phyloP scores from a whole-genome alignment of 768 basidiomycete genomes.

The Pulveroboletus sp. region DNA sequence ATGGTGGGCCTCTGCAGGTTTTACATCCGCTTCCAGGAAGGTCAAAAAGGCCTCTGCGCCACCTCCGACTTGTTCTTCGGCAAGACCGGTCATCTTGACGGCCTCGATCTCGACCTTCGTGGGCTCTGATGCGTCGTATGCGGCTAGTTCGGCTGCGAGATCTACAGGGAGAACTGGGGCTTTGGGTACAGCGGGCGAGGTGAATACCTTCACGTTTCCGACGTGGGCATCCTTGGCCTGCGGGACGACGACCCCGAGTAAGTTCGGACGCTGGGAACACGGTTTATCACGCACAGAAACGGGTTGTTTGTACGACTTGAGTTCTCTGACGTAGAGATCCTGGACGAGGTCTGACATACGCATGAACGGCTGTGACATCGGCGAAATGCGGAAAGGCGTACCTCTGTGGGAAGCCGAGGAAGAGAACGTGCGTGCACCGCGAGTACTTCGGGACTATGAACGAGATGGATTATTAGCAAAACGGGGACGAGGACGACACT shows the following conservation, averaged over 20 bases:
- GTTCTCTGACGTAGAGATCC: slow-evolving; percentile 86
- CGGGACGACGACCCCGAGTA: not conserved
- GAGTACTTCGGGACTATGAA: slow-evolving; percentile 40
- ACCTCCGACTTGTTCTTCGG: slow-evolving; percentile 22
- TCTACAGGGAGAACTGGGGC: slow-evolving; percentile 74
- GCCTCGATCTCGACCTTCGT: slow-evolving; percentile 42
- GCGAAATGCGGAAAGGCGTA: slow-evolving; percentile 33
- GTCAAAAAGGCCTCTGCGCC: slow-evolving; percentile 75
- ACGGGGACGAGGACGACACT: slow-evolving; percentile 3
- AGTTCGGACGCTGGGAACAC: not conserved
- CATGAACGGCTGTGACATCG: slow-evolving; percentile 13
- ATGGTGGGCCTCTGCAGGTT: slow-evolving; percentile 59
- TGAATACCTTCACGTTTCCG: slow-evolving; percentile 79
- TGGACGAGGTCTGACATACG: slow-evolving; percentile 74
- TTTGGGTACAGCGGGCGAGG: slow-evolving; percentile 68
- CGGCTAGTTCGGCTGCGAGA: slow-evolving; percentile 82
- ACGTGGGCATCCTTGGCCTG: slow-evolving; percentile 91
- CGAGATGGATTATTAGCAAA: slow-evolving; percentile 8
- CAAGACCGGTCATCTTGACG: slow-evolving; percentile 24
- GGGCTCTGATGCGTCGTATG: slow-evolving; percentile 83
- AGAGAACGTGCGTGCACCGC: slow-evolving; percentile 55
- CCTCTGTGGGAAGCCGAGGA: slow-evolving; percentile 64
- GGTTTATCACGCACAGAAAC: slow-evolving; percentile 50
- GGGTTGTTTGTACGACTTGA: slow-evolving; percentile 84
- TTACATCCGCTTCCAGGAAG: slow-evolving; percentile 79